phyloP scores from a whole-genome alignment of 306 rosid species.

The Abrus precatorius region DNA sequence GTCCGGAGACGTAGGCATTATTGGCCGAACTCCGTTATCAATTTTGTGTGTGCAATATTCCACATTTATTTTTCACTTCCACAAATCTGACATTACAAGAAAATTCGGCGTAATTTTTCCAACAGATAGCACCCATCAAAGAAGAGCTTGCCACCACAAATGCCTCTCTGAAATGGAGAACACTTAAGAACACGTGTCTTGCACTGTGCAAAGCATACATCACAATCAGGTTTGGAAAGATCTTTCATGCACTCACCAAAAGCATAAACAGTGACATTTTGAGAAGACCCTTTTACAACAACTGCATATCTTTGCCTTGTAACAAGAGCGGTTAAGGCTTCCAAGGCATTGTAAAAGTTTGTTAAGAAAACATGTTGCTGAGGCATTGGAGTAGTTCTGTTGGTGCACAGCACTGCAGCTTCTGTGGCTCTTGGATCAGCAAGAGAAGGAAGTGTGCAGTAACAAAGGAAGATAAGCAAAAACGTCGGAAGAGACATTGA shows the following conservation, averaged over 20 bases:
- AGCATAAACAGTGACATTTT: conserved; percentile 62
- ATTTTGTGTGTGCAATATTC: too few relatives aligned
- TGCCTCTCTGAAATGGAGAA: conserved; percentile 64
- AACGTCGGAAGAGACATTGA: conserved; percentile 32
- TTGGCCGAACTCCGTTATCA: too few relatives aligned
- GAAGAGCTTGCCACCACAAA: conserved; percentile 63
- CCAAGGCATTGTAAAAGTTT: conserved; percentile 61
- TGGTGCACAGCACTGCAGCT: conserved; percentile 62
- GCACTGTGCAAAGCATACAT: conserved; percentile 69
- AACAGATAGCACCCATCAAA: conserved; percentile 81
- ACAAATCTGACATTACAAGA: too few relatives aligned
- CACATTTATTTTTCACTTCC: too few relatives aligned
- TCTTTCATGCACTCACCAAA: conserved; percentile 80
- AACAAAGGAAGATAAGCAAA: conserved; percentile 36
- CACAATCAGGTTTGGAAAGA: conserved; percentile 63
- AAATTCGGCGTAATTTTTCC: too few relatives aligned
- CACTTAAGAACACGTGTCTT: conserved; percentile 65
- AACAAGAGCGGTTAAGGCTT: conserved; percentile 53
- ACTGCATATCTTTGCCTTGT: conserved; percentile 53
- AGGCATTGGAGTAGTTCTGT: conserved; percentile 53
- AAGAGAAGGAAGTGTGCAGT: conserved; percentile 4
- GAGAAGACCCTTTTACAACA: conserved; percentile 56
- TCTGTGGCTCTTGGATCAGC: conserved; percentile 69
- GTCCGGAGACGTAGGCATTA: too few relatives aligned
- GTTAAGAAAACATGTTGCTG: conserved; percentile 49